phyloP scores from a whole-genome alignment of 495 filamentous ascomycete species.

The Annulohypoxylon stygium region DNA sequence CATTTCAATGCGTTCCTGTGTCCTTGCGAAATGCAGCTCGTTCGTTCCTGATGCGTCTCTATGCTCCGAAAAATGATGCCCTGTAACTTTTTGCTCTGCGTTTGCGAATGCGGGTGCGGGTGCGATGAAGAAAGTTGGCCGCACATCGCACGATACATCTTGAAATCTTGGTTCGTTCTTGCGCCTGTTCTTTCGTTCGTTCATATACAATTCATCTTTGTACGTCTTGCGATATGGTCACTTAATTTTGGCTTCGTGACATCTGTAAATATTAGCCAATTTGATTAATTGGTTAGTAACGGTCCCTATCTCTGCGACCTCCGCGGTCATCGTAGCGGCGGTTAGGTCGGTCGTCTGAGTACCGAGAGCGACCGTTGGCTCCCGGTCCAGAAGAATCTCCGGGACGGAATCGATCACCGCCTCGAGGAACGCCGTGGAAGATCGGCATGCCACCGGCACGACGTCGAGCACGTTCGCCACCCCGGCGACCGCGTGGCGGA shows the following conservation, averaged over 20 bases:
- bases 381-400: constrained; percentile 33
- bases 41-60: constrained; percentile 17
- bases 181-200: not conserved
- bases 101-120: constrained; percentile 1
- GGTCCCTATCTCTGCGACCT: constrained; percentile 6
- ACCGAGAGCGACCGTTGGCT: constrained; percentile 38
- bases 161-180: too few relatives aligned
- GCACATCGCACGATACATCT: not conserved
- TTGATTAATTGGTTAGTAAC: constrained; percentile 1
- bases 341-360: constrained; percentile 26
- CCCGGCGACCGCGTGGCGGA: constrained; percentile 39
- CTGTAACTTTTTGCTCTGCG: constrained; percentile 18
- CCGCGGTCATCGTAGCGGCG: constrained; percentile 25
- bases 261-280: not conserved
- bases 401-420: constrained; percentile 50
- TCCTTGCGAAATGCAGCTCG: constrained; percentile 28
- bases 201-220: constrained; percentile 22
- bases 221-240: not conserved
- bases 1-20: constrained; percentile 37
- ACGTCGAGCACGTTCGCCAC: constrained; percentile 38
- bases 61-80: constrained; percentile 36
- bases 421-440: constrained; percentile 49
- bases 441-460: constrained; percentile 43
- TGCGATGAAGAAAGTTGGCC: not conserved
- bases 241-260: constrained; percentile 5